These are phyloP conservation scores for Paraconiothyrium sp. DNA, from an alignment of 2,329 filamentous ascomycete species.

Conservation along the genomic window DNA sequence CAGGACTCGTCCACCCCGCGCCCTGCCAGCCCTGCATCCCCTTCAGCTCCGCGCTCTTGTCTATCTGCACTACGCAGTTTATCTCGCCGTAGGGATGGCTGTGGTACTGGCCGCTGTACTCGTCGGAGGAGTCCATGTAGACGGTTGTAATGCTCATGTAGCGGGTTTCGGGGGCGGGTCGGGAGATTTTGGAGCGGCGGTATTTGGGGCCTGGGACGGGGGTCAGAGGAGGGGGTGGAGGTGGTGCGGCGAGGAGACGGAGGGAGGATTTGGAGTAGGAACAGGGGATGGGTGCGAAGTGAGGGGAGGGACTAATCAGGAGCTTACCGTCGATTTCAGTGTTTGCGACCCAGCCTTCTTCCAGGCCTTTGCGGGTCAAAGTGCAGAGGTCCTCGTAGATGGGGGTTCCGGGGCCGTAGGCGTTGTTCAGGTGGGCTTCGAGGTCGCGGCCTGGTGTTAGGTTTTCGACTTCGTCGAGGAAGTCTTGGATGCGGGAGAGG, in stretches of 20 bases:
- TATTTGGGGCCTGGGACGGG: conserved; percentile 27
- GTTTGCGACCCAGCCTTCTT: conserved; percentile 51
- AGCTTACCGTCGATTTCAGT: conserved; percentile 37
- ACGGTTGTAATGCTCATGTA: conserved; percentile 67
- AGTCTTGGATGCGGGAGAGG: conserved; percentile 35
- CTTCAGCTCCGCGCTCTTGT: conserved; percentile 60
- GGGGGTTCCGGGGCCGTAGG: conserved; percentile 49
- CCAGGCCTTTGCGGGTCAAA: conserved; percentile 44
- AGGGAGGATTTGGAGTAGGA: neutral
- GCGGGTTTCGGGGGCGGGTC: conserved; percentile 58
- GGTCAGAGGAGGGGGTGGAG: neutral
- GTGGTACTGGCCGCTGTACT: conserved; percentile 65
- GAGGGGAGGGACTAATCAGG: too few species aligned
- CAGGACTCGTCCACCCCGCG: conserved; percentile 65
- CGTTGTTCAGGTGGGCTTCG: conserved; percentile 43
- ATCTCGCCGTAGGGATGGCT: conserved; percentile 65
- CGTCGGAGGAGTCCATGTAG: conserved; percentile 63
- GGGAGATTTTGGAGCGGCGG: conserved; percentile 54
- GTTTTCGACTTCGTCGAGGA: conserved; percentile 42
- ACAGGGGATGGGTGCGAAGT: neutral
- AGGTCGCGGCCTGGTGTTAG: conserved; percentile 49
- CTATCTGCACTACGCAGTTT: conserved; percentile 64
- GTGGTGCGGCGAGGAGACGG: neutral
- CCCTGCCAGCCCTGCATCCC: conserved; percentile 67
- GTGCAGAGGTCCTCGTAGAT: conserved; percentile 50